Percentiles rank a stretch among this genome's conserved stretches.
Evolutionary conservation across 1,284 basidiomycete genomes (phyloP).

Genomic region (Irpex lacteus): DNA sequence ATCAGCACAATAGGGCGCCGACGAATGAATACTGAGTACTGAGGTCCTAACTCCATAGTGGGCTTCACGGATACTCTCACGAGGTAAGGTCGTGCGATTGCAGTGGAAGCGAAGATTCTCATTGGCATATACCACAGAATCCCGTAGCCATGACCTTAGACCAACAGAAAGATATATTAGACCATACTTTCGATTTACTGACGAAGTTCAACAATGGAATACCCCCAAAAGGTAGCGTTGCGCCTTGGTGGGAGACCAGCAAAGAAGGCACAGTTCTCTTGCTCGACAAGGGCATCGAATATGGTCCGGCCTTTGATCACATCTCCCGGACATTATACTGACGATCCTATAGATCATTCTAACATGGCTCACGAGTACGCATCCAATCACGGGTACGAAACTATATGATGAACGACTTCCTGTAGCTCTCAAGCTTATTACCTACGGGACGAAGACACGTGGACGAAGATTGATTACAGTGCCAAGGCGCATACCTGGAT

Average conservation of each 20-base stretch:
- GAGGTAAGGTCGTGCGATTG: constrained; percentile 37
- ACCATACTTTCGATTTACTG: constrained; percentile 63
- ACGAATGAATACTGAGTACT: too few relatives aligned
- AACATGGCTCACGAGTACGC: constrained; percentile 61
- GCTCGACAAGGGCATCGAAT: constrained; percentile 73
- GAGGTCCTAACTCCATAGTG: constrained; percentile 32
- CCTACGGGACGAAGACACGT: constrained; percentile 64
- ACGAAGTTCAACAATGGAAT: constrained; percentile 70
- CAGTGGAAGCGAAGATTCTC: not conserved
- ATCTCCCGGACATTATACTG: constrained; percentile 50
- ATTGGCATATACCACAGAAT: constrained; percentile 39
- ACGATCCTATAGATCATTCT: constrained; percentile 50
- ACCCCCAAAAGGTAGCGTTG: constrained; percentile 65
- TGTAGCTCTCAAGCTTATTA: constrained; percentile 71
- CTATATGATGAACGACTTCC: too few relatives aligned
- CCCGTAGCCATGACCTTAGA: constrained; percentile 58
- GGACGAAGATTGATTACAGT: constrained; percentile 74
- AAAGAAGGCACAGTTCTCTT: constrained; percentile 68
- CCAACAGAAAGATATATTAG: constrained; percentile 73
- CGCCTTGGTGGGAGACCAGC: constrained; percentile 81
- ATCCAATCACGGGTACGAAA: not conserved
- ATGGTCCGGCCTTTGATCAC: constrained; percentile 66
- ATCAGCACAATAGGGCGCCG: not conserved
- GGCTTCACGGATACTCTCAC: constrained; percentile 75
- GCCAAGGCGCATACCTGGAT: constrained; percentile 68